phyloP scores from a whole-genome alignment of 352 stramenopile species.

The Globisporangium mamillatum region DNA sequence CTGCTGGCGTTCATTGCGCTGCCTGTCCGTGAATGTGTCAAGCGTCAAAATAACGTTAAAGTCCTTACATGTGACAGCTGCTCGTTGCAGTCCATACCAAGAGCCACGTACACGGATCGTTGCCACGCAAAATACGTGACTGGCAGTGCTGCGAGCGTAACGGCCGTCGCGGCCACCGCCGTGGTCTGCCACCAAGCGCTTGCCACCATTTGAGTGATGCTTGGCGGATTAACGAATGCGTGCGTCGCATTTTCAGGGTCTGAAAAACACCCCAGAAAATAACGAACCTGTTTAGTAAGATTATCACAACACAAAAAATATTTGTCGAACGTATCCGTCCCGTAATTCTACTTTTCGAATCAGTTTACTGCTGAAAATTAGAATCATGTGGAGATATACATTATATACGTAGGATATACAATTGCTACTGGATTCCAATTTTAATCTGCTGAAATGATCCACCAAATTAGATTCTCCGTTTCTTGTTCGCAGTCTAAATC shows the following conservation, averaged over 20 bases:
- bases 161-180: constrained; percentile 8
- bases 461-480: too few species aligned
- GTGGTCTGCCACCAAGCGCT: constrained; percentile 23
- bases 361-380: too few species aligned
- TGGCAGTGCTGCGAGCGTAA: constrained; percentile 32
- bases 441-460: too few species aligned
- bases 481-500: too few species aligned
- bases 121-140: constrained; percentile 42
- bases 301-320: too few species aligned
- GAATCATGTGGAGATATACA: too few species aligned
- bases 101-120: constrained; percentile 27
- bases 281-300: too few species aligned
- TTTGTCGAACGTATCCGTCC: too few species aligned
- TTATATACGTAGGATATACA: too few species aligned
- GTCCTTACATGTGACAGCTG: neutral
- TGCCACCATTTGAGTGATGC: constrained; percentile 5
- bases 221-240: constrained; percentile 1
- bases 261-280: too few species aligned
- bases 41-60: neutral
- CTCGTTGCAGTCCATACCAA: neutral
- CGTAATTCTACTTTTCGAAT: too few species aligned
- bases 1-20: constrained; percentile 35
- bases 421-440: too few species aligned
- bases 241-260: neutral
- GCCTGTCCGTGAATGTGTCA: constrained; percentile 18